Evolutionary conservation across 805 yeast species (phyloP), one percentile per base, ranked within the genome.

Genomic region (Saccharomycopsis guyanensis): DNA sequence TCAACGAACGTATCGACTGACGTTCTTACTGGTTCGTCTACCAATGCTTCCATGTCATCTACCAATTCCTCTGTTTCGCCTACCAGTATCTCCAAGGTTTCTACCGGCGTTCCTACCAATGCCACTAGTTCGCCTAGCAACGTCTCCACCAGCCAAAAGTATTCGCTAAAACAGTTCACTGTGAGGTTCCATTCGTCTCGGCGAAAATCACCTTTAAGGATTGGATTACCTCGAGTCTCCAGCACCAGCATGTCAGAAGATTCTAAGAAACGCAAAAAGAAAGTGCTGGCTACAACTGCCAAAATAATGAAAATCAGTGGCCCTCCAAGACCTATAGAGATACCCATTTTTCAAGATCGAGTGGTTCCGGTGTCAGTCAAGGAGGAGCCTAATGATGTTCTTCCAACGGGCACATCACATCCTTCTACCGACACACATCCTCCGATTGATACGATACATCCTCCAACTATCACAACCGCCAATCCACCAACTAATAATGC

Each of bases 271-370:
- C 19, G 44, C 22, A 42, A 42, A 22, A 42, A 22, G n/a, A 15
- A n/a, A 34, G 12, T 20, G n/a, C 8, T 15, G 24, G n/a, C n/a
- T n/a, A n/a, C 24, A 38, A 12, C 27, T 3, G 15, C 51, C 10
- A 50, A 40, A 29, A 34, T 43, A 31, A 50, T 50, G 53, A 50
- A 43, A 34, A 31, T 50, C 4, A 33, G 40, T 38, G 53, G 53
- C 15, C 53, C 51, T 5, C 51, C 49, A n/a, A 31, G 51, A 31
- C 53, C 53, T 3, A 50, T 50, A 8, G 46, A 46, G 40, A 42
- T 50, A 13, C 51, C 51, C 10, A 25, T 7, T 10, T 25, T 25
- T 25, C 29, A 25, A 10, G 29, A 7, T 10, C 6, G 29, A 25
- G 10, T 25, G 6, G 10, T 10, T 6, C 10, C 29, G 29, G 10